phyloP scores from a whole-genome alignment of 352 stramenopile genomes.

The Globisporangium abappressorium region DNA sequence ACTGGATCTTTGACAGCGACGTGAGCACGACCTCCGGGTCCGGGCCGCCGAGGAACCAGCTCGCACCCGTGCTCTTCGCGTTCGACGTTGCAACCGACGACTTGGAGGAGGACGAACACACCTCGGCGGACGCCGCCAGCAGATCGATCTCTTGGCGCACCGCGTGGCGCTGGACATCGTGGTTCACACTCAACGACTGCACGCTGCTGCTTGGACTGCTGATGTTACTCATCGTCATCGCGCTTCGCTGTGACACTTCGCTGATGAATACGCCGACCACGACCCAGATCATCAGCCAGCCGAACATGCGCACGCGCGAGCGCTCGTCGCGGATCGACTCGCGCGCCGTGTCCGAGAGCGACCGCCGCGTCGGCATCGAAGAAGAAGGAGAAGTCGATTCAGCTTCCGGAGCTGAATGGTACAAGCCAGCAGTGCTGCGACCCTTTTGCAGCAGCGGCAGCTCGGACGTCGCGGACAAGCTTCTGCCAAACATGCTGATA shows the following conservation, averaged over 20 bases:
- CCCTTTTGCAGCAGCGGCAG: constrained; percentile 23
- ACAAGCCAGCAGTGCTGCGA: background rate
- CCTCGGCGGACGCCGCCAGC: constrained; percentile 37
- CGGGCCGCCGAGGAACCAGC: constrained; percentile 62
- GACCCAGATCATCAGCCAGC: constrained; percentile 48
- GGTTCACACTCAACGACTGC: constrained; percentile 20
- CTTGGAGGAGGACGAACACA: constrained; percentile 12
- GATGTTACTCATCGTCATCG: constrained; percentile 11
- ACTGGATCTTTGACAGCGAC: constrained; percentile 37
- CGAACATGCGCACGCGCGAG: constrained; percentile 34
- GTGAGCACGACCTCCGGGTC: constrained; percentile 58
- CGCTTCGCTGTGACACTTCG: constrained; percentile 19
- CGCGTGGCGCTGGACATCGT: constrained; percentile 36
- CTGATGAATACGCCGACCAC: constrained; percentile 48
- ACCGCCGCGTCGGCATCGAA: background rate
- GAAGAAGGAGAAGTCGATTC: background rate
- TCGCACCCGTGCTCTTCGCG: constrained; percentile 26
- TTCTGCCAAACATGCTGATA: background rate
- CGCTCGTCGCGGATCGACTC: constrained; percentile 32
- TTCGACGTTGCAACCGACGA: background rate
- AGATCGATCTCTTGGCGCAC: constrained; percentile 52
- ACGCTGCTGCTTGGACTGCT: background rate
- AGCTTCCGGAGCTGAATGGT: constrained; percentile 2
- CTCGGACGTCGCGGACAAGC: constrained; percentile 7
- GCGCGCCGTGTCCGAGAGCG: constrained; percentile 10